Conservation (phyloP, 164 flowering plant genomes). For the Annona squamosa region DNA sequence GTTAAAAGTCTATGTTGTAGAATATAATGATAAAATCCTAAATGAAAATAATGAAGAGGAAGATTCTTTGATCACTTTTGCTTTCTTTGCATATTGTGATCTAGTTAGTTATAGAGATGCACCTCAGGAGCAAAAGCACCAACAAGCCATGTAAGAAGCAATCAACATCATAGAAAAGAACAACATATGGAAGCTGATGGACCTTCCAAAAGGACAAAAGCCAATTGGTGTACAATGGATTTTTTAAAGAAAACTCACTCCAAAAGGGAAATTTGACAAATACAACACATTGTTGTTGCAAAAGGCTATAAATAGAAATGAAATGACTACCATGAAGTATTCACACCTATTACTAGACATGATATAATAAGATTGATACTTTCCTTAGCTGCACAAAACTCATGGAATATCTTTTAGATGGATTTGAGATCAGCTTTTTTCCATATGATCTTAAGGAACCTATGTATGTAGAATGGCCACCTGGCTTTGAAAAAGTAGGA, state of each 20-base stretch:
- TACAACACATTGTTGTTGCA: conserved; percentile 4
- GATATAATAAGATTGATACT: no score
- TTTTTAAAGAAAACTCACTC: not conserved
- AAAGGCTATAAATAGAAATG: conserved; percentile 5
- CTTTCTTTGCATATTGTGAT: not conserved
- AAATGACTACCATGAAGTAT: conserved; percentile 5
- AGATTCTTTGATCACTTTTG: not conserved
- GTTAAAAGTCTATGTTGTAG: not conserved
- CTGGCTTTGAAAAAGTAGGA: not conserved
- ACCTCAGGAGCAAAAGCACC: not conserved
- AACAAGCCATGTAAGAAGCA: not conserved
- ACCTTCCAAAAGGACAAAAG: not conserved
- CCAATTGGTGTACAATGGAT: conserved; percentile 5
- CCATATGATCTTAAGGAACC: no score
- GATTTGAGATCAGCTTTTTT: no score
- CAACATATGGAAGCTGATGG: not conserved
- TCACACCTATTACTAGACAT: no score
- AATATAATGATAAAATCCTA: not conserved
- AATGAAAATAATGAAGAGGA: not conserved
- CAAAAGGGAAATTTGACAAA: not conserved
- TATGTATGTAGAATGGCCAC: no score
- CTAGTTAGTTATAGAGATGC: not conserved
- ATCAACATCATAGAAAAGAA: not conserved
- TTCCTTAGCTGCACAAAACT: no score
- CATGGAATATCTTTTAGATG: no score